Base-by-base conservation (phyloP, 1,139 yeast genomes). In the Geotrichum klebahnii region DNA sequence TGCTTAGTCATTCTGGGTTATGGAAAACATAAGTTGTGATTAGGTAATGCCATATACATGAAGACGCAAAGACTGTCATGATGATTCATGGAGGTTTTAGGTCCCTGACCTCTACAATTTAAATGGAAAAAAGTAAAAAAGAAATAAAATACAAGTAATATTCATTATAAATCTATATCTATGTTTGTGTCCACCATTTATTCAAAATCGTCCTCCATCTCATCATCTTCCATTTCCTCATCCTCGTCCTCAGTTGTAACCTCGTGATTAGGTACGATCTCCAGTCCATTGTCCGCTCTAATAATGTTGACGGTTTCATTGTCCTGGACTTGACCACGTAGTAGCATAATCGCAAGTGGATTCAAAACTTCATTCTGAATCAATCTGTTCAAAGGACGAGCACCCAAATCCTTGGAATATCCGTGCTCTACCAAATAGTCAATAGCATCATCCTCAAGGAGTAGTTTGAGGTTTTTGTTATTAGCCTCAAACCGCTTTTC, bases 311-410 rank as follows among this genome's bases (percentile, higher is more conserved):
- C 97, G 4, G 77, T 74, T 66, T 92, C 98, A 67, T 89, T 88
- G 63, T 92, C 97, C 63, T 74, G 77, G 53, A 92, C 78, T 69
- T 90, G 95, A 17, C 95, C 95, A 66, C 82, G 84, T 59, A 92
- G 77, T 53, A 92, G 78, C 69, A 85, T 77, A n/a, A 92, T 78
- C 1, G 98, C 98, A 70, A 92, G 74, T 61, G 76, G 81, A 70
- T 92, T 46, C 17, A 92, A 80, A 29, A 92, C 76, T 67, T 88
- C 95, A 57, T 77, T 79, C 69, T 92, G 97, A 57, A 92, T 89
- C 60, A 92, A 78, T 63, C 97, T 80, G 76, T 90, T 92, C 70
- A 92, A 78, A 54, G 98, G 98, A 67, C 98, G 80, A 1, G 98
- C 98, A 69, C 98, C 98, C 67, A 90, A 75, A 67, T 89, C 95